These are phyloP conservation scores for Penicillium pulvis DNA, from an alignment of 495 filamentous ascomycete genomes.

Conservation along the genomic window DNA sequence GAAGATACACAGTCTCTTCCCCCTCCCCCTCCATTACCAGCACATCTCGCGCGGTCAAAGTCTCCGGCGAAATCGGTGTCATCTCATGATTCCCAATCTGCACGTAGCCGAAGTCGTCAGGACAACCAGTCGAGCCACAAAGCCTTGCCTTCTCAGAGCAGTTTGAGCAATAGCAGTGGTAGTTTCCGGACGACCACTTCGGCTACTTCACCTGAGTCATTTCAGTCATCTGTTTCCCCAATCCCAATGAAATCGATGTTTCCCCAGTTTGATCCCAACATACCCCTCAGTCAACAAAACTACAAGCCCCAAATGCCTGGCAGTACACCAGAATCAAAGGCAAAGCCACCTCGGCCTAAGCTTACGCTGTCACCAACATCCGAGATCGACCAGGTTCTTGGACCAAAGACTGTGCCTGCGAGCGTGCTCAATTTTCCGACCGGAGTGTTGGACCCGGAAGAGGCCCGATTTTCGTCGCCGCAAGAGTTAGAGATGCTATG, in stretches of 20 bases:
- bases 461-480: conserved; percentile 42
- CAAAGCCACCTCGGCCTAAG: conserved; percentile 35
- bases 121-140: conserved; percentile 16
- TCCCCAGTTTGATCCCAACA: conserved; percentile 74
- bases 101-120: conserved; percentile 27
- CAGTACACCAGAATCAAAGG: conserved; percentile 35
- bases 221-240: conserved; percentile 44
- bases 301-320: conserved; percentile 62
- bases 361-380: conserved; percentile 34
- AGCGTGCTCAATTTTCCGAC: conserved; percentile 49
- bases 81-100: conserved; percentile 22
- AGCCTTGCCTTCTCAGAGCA: conserved; percentile 20
- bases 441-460: conserved; percentile 37
- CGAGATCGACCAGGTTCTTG: conserved; percentile 44
- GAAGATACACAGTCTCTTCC: conserved; percentile 39
- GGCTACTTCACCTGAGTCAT: conserved; percentile 30
- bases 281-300: conserved; percentile 66
- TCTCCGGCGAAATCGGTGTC: conserved; percentile 19
- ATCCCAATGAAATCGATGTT: conserved; percentile 72
- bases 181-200: conserved; percentile 25
- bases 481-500: conserved; percentile 52
- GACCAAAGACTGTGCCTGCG: conserved; percentile 49
- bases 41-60: conserved; percentile 23
- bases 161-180: conserved; percentile 13
- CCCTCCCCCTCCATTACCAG: conserved; percentile 25